Evolutionary conservation across 768 basidiomycete species (phyloP).

Genomic region (Pholiota conissans): DNA sequence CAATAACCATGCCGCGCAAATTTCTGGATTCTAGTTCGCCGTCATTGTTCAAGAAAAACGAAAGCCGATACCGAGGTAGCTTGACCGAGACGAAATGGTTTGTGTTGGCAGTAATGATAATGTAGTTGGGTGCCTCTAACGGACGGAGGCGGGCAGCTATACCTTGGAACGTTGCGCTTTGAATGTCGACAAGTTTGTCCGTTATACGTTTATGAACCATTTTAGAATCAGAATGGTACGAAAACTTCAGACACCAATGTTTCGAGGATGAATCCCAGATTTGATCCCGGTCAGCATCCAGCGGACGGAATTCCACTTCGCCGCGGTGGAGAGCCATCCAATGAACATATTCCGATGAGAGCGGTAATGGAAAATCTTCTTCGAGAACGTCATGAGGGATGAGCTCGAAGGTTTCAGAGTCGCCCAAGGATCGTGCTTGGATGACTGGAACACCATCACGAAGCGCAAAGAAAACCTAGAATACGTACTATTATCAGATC

Average conservation of each 20-base stretch:
- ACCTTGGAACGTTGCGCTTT: constrained; percentile 16
- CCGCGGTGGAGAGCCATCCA: constrained; percentile 30
- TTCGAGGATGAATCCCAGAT: constrained; percentile 25
- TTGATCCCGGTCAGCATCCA: too few relatives aligned
- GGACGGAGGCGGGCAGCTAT: constrained; percentile 14
- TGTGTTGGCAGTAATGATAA: background rate
- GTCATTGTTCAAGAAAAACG: constrained; percentile 34
- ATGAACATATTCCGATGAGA: constrained; percentile 31
- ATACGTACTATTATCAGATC: background rate
- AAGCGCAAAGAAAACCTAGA: constrained; percentile 32
- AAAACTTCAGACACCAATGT: constrained; percentile 30
- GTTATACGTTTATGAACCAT: constrained; percentile 3
- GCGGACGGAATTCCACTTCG: constrained; percentile 32
- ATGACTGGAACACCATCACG: constrained; percentile 25
- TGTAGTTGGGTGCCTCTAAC: constrained; percentile 14
- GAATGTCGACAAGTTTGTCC: constrained; percentile 23
- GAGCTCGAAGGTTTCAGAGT: constrained; percentile 27
- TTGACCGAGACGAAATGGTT: constrained; percentile 23
- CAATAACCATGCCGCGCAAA: constrained; percentile 42
- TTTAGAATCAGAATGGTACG: constrained; percentile 2
- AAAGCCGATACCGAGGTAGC: constrained; percentile 40
- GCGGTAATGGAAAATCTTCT: constrained; percentile 28
- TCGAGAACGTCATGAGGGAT: constrained; percentile 29
- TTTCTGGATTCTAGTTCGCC: constrained; percentile 38
- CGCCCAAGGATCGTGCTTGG: constrained; percentile 21